Conservation (phyloP, 805 yeast genomes). For the Ogataea nonfermentans region DNA sequence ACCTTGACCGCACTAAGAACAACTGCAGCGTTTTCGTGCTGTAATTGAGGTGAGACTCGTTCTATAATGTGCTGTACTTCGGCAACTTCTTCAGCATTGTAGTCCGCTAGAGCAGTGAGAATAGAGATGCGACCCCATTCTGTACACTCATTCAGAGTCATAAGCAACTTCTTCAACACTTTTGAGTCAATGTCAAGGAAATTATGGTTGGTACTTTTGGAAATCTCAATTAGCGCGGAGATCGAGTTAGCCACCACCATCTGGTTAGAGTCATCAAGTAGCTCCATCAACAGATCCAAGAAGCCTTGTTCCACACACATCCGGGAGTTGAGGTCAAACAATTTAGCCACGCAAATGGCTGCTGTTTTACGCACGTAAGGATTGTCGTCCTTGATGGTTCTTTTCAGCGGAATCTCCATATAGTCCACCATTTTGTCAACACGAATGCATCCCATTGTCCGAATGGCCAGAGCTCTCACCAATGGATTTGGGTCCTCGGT, state of each 20-base stretch:
- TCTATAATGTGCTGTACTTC: conserved; percentile 88
- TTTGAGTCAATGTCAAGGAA: conserved; percentile 39
- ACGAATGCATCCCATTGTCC: conserved; percentile 98
- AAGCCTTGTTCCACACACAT: conserved; percentile 88
- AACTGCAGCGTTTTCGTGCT: conserved; percentile 95
- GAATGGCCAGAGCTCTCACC: conserved; percentile 90
- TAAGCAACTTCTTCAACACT: conserved; percentile 59
- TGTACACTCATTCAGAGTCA: conserved; percentile 93
- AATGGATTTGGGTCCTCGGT: conserved; percentile 96
- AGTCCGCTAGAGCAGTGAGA: conserved; percentile 75
- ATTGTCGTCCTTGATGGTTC: conserved; percentile 86
- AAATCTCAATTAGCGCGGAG: conserved; percentile 78
- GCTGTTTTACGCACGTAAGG: conserved; percentile 98
- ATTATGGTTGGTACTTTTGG: conserved; percentile 30
- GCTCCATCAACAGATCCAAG: conserved; percentile 57
- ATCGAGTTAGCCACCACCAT: conserved; percentile 97
- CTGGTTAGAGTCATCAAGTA: conserved; percentile 86
- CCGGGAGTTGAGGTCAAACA: conserved; percentile 79
- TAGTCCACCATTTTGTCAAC: conserved; percentile 95
- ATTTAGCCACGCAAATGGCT: conserved; percentile 93
- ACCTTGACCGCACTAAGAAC: conserved; percentile 84
- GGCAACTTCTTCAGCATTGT: conserved; percentile 48
- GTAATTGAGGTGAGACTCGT: conserved; percentile 89
- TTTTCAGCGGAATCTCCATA: conserved; percentile 82
- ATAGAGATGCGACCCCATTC: conserved; percentile 98